Percentiles rank a stretch among this genome's conserved stretches.
Evolutionary conservation across 2,329 filamentous ascomycete species (phyloP).

Genomic region (Decorospora gaudefroyi): DNA sequence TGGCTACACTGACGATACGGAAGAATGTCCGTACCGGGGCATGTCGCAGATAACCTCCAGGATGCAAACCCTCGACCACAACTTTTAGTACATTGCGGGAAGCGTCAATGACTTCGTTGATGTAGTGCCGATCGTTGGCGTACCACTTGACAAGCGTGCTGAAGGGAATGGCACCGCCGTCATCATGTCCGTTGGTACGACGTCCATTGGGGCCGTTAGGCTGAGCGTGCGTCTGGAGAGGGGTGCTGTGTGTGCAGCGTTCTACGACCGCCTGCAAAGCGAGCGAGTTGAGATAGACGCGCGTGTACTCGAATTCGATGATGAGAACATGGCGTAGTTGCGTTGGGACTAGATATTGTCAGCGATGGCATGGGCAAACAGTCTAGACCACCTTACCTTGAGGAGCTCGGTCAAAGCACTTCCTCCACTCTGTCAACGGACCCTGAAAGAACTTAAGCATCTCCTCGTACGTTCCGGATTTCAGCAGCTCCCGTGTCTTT

Average conservation of each 20-base stretch:
- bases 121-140: slow-evolving; percentile 64
- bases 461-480: slow-evolving; percentile 80
- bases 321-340: slow-evolving; percentile 75
- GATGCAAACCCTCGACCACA: slow-evolving; percentile 75
- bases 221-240: slow-evolving; percentile 42
- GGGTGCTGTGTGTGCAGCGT: slow-evolving; percentile 78
- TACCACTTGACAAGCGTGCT: slow-evolving; percentile 56
- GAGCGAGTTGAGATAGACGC: slow-evolving; percentile 92
- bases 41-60: slow-evolving; percentile 76
- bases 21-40: slow-evolving; percentile 84
- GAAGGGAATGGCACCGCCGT: slow-evolving; percentile 53
- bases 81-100: slow-evolving; percentile 75
- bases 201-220: slow-evolving; percentile 30
- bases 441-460: slow-evolving; percentile 81
- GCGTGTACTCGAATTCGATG: slow-evolving; percentile 94
- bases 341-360: slow-evolving; percentile 53
- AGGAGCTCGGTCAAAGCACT: slow-evolving; percentile 76
- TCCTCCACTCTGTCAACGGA: slow-evolving; percentile 76
- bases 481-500: slow-evolving; percentile 86
- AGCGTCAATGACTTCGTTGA: slow-evolving; percentile 74
- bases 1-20: slow-evolving; percentile 81
- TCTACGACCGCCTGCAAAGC: slow-evolving; percentile 94
- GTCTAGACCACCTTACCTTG: slow-evolving; percentile 44
- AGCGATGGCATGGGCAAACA: slow-evolving; percentile 9
- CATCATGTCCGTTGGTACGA: slow-evolving; percentile 27